These are phyloP conservation scores for Gnomoniopsis smithogilvyi DNA, from an alignment of 2,329 filamentous ascomycete genomes.

Conservation along the genomic window DNA sequence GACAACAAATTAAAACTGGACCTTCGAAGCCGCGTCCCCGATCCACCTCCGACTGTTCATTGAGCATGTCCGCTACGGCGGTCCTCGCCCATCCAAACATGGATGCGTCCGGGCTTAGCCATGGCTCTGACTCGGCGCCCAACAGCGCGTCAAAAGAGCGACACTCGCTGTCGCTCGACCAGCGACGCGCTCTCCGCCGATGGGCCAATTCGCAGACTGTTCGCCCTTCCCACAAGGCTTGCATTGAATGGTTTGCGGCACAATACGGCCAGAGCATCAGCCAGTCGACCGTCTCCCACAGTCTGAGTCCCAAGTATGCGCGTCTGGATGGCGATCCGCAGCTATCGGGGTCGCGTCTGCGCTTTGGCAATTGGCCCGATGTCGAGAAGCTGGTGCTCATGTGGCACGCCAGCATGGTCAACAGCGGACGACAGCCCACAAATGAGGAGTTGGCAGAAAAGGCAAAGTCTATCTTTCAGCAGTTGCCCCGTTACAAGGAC, in stretches of 20 bases:
- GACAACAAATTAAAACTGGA: constrained; percentile 14
- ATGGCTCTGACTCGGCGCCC: not conserved
- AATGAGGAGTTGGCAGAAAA: constrained; percentile 63
- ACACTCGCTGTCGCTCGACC: constrained; percentile 59
- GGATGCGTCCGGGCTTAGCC: constrained; percentile 4
- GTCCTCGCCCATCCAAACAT: constrained; percentile 9
- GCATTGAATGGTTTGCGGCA: constrained; percentile 60
- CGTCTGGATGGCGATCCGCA: constrained; percentile 59
- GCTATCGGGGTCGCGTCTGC: constrained; percentile 58
- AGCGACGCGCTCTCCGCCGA: constrained; percentile 56
- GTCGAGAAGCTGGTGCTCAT: constrained; percentile 56
- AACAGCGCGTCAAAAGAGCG: constrained; percentile 42
- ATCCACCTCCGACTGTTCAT: not conserved
- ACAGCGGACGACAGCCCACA: constrained; percentile 53
- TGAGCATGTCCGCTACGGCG: constrained; percentile 14
- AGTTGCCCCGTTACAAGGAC: constrained; percentile 58
- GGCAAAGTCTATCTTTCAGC: constrained; percentile 56
- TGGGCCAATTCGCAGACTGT: constrained; percentile 57
- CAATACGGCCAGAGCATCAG: constrained; percentile 60
- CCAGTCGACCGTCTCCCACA: constrained; percentile 62
- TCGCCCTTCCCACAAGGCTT: constrained; percentile 58
- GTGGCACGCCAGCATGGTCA: constrained; percentile 52
- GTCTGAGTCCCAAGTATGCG: constrained; percentile 59
- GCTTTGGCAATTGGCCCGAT: constrained; percentile 63
- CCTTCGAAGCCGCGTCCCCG: not conserved